Conservation (phyloP, 176 grass and related monocot genomes). For the Zea luxurians region DNA sequence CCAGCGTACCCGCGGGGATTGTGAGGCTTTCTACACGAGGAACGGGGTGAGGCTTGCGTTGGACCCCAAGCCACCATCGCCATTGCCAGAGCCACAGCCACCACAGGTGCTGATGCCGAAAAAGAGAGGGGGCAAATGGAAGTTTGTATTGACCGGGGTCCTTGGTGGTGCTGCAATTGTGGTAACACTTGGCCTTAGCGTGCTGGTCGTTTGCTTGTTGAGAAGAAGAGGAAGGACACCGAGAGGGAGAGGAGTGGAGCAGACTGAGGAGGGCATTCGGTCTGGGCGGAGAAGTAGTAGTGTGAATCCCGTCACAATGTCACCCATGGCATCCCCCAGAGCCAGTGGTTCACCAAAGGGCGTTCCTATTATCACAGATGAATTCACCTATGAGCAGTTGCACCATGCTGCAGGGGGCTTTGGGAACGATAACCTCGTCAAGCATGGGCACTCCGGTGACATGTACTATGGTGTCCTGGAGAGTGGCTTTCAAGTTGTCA, state of each 20-base stretch:
- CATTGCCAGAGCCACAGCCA: conserved; percentile 29
- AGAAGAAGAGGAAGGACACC: conserved; percentile 30
- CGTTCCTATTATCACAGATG: conserved; percentile 34
- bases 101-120: conserved; percentile 15
- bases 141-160: conserved; percentile 52
- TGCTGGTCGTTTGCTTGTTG: conserved; percentile 46
- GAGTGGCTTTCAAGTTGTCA: conserved; percentile 58
- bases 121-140: conserved; percentile 41
- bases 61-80: not conserved
- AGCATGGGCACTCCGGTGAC: conserved; percentile 67
- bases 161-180: conserved; percentile 47
- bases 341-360: conserved; percentile 35
- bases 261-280: conserved; percentile 46
- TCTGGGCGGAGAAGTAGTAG: conserved; percentile 54
- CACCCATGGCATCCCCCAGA: conserved; percentile 36
- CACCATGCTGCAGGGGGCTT: conserved; percentile 58
- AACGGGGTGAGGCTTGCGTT: conserved; percentile 34
- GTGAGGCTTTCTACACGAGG: conserved; percentile 64
- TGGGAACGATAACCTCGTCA: conserved; percentile 58
- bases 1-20: conserved; percentile 57
- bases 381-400: conserved; percentile 73
- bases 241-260: conserved; percentile 40
- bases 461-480: conserved; percentile 69
- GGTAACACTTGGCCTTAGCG: conserved; percentile 32
- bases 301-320: conserved; percentile 49